Base-by-base conservation (phyloP, 768 basidiomycete species). In the Mrakia gelida region DNA sequence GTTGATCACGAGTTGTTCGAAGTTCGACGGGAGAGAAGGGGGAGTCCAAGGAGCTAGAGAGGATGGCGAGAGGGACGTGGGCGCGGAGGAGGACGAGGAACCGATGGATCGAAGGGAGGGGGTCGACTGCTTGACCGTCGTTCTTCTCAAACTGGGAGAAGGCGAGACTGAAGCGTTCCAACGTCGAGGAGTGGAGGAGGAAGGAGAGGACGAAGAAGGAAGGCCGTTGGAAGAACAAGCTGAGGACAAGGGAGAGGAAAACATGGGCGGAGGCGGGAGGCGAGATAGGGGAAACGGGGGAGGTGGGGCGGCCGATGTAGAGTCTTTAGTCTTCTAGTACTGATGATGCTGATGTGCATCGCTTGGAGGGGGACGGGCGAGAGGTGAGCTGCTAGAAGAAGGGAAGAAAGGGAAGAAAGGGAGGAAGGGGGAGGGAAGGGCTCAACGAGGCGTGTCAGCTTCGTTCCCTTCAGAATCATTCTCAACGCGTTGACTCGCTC, bases 261-360 rank as follows among this genome's bases (percentile, higher is more conserved):
- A 28, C 28, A 70, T 38, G 68, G 26, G 18, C 23, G n/a, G 70
- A 52, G 71, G 13, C 1, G 52, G 8, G 32, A 74, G 38, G 84
- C 34, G 61, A 23, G 61, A 77, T 49, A 61, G 34, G 59, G 34
- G 54, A 18, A 63, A 56, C 34, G 26, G 38, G 70, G 30, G 15
- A 11, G 34, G 43, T 11, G 45, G 45, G n/a, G n/a, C n/a, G n/a
- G n/a, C n/a, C n/a, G n/a, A n/a, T n/a, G n/a, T n/a, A n/a, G n/a
- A n/a, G n/a, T n/a, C n/a, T n/a, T n/a, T n/a, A n/a, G n/a, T n/a
- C n/a, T n/a, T n/a, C n/a, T n/a, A n/a, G n/a, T n/a, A n/a, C 45
- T 45, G 5, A 6, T 45, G 45, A 13, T 45, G 16, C 4, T 52
- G 49, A 7, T 52, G 2, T 52, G 49, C 2, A 18, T 21, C 1